These are phyloP conservation scores for Phytophthora pseudosyringae DNA, from an alignment of 352 stramenopile species.

Conservation along the genomic window DNA sequence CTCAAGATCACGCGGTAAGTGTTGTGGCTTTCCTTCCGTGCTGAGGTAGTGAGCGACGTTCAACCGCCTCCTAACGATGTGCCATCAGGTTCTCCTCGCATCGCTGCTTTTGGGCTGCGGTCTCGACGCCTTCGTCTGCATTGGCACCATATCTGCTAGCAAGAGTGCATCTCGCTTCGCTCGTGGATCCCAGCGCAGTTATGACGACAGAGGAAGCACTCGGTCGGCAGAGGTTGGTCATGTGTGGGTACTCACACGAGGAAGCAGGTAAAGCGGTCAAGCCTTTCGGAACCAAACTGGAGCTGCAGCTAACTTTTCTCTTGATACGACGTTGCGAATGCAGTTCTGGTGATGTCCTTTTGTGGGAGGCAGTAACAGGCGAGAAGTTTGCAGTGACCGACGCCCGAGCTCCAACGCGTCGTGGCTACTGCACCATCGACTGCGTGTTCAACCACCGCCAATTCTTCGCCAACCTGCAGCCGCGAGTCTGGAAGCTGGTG, in stretches of 20 bases:
- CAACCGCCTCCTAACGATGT: background rate
- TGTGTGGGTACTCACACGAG: constrained; percentile 80
- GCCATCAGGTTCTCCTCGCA: constrained; percentile 72
- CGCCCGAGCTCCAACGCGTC: constrained; percentile 14
- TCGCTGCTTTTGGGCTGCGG: constrained; percentile 91
- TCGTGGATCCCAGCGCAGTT: constrained; percentile 19
- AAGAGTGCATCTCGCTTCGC: constrained; percentile 36
- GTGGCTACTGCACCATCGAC: constrained; percentile 75
- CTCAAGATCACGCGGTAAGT: constrained; percentile 82
- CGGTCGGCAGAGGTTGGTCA: constrained; percentile 57
- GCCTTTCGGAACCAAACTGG: background rate
- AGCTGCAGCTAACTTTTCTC: background rate
- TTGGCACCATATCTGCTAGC: constrained; percentile 69
- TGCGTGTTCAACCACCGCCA: constrained; percentile 82
- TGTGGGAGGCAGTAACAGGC: constrained; percentile 83
- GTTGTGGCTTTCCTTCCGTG: background rate
- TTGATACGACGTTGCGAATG: too few relatives aligned
- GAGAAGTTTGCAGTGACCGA: constrained; percentile 54
- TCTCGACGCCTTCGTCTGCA: constrained; percentile 87
- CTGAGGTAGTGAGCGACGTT: background rate
- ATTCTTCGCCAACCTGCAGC: constrained; percentile 85
- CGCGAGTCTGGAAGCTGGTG: constrained; percentile 46
- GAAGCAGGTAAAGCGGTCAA: constrained; percentile 24
- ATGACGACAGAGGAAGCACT: constrained; percentile 16
- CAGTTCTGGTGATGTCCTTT: constrained; percentile 36